These are phyloP conservation scores for Aquanectria penicillioides DNA, from an alignment of 2,329 filamentous ascomycete genomes.

Conservation along the genomic window DNA sequence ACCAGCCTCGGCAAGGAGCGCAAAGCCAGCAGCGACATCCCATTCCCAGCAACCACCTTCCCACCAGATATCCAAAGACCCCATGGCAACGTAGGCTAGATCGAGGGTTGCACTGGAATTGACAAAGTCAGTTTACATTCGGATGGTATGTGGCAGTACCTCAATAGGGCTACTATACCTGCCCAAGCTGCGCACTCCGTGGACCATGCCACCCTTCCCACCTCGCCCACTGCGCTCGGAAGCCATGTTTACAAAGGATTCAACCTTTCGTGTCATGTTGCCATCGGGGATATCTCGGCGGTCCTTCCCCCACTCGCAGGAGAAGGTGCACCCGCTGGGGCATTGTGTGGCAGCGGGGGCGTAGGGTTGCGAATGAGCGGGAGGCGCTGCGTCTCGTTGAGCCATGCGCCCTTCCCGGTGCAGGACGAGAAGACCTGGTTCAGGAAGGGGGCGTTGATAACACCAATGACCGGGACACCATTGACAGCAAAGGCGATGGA, in stretches of 20 bases:
- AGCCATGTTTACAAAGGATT: slow-evolving; percentile 81
- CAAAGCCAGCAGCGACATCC: slow-evolving; percentile 82
- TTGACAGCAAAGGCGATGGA: slow-evolving; percentile 75
- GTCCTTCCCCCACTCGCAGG: slow-evolving; percentile 85
- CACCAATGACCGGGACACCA: slow-evolving; percentile 70
- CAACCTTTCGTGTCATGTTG: slow-evolving; percentile 76
- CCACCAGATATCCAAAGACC: slow-evolving; percentile 84
- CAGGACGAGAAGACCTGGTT: slow-evolving; percentile 76
- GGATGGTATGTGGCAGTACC: neutral
- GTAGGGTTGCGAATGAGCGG: slow-evolving; percentile 72
- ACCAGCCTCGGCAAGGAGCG: slow-evolving; percentile 77
- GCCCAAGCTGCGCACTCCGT: slow-evolving; percentile 77
- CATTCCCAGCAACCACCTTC: slow-evolving; percentile 86
- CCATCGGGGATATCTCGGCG: slow-evolving; percentile 71
- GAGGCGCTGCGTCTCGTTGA: slow-evolving; percentile 71
- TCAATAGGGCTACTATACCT: slow-evolving; percentile 46
- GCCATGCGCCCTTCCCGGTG: slow-evolving; percentile 72
- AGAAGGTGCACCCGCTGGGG: slow-evolving; percentile 76
- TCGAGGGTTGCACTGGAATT: slow-evolving; percentile 73
- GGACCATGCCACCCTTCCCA: slow-evolving; percentile 81
- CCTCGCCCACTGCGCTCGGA: slow-evolving; percentile 69
- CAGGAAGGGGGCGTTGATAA: slow-evolving; percentile 78
- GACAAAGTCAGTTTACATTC: neutral
- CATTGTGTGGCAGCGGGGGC: slow-evolving; percentile 69
- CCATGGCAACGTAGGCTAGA: slow-evolving; percentile 79